A percentile compares a stretch with the other conserved stretches of the same genome.
Conservation (phyloP, 805 yeast genomes). For the Candida odintsovae region DNA sequence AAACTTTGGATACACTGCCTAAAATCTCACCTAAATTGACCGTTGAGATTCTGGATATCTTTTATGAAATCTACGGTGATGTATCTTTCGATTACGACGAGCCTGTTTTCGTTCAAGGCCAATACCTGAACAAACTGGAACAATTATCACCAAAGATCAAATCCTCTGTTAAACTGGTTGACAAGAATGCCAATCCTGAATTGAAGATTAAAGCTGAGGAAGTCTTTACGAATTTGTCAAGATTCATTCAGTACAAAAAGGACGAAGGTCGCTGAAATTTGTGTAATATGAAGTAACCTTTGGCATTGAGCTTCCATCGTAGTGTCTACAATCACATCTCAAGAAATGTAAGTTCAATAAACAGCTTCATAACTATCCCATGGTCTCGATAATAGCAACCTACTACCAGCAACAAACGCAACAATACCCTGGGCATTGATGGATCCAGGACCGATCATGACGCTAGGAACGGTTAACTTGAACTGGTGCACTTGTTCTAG, state of each 20-base stretch:
- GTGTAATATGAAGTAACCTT: background rate
- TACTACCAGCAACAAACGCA: constrained; percentile 20
- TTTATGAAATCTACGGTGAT: constrained; percentile 82
- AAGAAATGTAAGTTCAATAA: constrained; percentile 2
- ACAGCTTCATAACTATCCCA: constrained; percentile 24
- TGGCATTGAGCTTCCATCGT: background rate
- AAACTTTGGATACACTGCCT: constrained; percentile 23
- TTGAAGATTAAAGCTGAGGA: constrained; percentile 64
- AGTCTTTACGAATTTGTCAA: constrained; percentile 54
- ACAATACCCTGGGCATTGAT: constrained; percentile 20
- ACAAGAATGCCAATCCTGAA: constrained; percentile 51
- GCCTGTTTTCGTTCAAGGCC: constrained; percentile 55
- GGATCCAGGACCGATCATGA: constrained; percentile 16
- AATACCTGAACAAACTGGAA: constrained; percentile 38
- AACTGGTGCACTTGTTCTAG: constrained; percentile 17
- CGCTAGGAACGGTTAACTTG: constrained; percentile 18
- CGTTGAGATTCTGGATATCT: constrained; percentile 54
- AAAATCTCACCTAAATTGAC: constrained; percentile 35
- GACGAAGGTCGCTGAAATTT: constrained; percentile 28
- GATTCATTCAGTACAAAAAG: constrained; percentile 75
- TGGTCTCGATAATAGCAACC: constrained; percentile 19
- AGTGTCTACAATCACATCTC: background rate
- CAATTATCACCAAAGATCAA: constrained; percentile 43
- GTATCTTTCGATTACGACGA: constrained; percentile 58
- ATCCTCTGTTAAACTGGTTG: constrained; percentile 53